Base-by-base conservation (phyloP, 192 early-diverging fungal genomes). In the Thamnidium elegans region DNA sequence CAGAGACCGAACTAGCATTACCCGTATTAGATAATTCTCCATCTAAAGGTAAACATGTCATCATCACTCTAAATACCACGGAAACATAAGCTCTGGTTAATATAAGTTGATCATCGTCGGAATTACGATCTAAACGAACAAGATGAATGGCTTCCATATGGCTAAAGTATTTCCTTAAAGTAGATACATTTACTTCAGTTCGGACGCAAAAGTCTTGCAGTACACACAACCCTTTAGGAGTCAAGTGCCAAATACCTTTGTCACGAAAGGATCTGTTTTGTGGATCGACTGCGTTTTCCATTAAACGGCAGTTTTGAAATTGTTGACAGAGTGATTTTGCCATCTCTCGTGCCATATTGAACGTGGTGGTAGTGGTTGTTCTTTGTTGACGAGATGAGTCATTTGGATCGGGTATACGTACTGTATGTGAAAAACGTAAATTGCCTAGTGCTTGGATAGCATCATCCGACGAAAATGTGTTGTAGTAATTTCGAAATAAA, bases 341-440 rank as follows among this genome's bases (percentile, higher is more conserved):
- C 81, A 86, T 82, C 32, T 83, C 81, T 26, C 70, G 46, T 11
- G 78, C 72, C 71, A 86, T 79, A 10, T 77, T 81, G 52, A 86
- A 83, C 9, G 82, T 83, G 2, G 84, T 86, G 3, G 81, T 86
- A 8, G 77, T 78, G 0, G 82, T 81, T 11, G 78, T 81, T 7
- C 78, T 76, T 56, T 79, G 75, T 32, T 73, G 74, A 10, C 73
- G 51, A 11, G 75, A 74, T 1, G 74, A 70, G 51, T 86, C 80
- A 32, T 74, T 73, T 1, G 81, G 81, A 62, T 86, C 84, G 1
- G 79, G 68, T 13, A 60, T 66, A 5, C 73, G 74, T 26, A 69
- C 60, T 36, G 78, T 76, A 60, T 81, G 79, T 2, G 79, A 76
- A 23, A 79, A 80, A 54, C 74, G 72, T 14, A 86, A 73, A 6